Percentiles rank a stretch among this genome's conserved stretches.
Conservation (phyloP, 768 basidiomycete species). For the Hemileccinum rubropunctum region DNA sequence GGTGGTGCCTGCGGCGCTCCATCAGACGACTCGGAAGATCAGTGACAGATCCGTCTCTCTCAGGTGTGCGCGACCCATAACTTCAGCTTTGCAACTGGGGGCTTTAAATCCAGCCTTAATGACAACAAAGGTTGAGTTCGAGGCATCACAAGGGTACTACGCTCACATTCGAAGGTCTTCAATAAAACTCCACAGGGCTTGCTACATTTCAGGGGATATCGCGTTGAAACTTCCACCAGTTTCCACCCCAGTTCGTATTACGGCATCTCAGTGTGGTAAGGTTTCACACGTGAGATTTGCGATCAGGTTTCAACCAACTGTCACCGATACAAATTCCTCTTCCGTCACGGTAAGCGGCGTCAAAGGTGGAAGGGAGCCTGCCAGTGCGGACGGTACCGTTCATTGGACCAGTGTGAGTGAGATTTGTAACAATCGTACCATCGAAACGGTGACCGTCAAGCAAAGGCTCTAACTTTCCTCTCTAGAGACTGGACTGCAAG, state of each 20-base stretch:
- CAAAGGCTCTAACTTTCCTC: neutral
- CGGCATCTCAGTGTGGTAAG: neutral
- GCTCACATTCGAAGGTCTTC: neutral
- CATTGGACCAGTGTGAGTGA: slow-evolving; percentile 2
- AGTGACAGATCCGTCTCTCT: too few relatives aligned
- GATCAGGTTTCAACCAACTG: slow-evolving; percentile 2
- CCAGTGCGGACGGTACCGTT: too few relatives aligned
- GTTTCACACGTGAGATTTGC: neutral
- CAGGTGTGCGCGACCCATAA: too few relatives aligned
- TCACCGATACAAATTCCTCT: neutral
- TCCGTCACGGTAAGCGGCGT: neutral
- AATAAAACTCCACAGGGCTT: neutral
- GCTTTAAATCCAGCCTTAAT: too few relatives aligned
- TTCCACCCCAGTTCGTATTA: neutral
- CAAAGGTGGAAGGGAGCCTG: neutral
- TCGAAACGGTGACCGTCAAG: neutral
- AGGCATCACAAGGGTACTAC: neutral
- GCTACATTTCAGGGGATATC: neutral
- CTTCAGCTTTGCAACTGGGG: too few relatives aligned
- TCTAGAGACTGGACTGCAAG: too few relatives aligned
- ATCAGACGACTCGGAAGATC: too few relatives aligned
- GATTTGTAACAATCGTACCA: neutral
- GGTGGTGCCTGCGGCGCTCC: too few relatives aligned
- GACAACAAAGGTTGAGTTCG: too few relatives aligned
- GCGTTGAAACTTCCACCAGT: neutral